Evolutionary conservation across 805 yeast species (phyloP), one percentile per base, ranked within the genome.

Genomic region (Saturnispora serradocipensis): DNA sequence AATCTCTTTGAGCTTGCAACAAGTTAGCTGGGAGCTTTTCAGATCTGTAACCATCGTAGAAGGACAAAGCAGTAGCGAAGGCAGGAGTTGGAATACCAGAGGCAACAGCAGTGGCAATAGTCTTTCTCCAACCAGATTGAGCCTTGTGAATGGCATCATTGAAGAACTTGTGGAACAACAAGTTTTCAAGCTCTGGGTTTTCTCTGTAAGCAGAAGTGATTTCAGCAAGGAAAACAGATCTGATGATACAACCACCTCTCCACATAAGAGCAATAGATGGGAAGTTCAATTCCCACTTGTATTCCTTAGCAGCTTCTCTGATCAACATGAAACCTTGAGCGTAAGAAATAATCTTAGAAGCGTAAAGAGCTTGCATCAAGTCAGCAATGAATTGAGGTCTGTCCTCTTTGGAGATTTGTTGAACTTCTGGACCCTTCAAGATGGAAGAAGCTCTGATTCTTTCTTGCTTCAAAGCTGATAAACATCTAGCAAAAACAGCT

Each of bases 181-280:
- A 78, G 85, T 90, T 90, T 79, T 90, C 97, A 67, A 91, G 78
- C 61, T 89, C 84, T 71, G 96, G 95, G 77, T 84, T 77, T 71
- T 85, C 82, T 75, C 93, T 87, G 86, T 84, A 91, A 61, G 99
- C 99, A 70, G 88, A 72, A 61, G 99, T 91, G 75, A 91, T 91
- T 74, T 91, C 97, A 68, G 84, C 97, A 69, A 91, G 79, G 86
- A 91, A 91, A 59, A 91, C 97, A 53, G 99, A 91, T 81, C 98
- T 88, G 76, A 91, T 91, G 73, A 91, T 91, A 81, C 99, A 91
- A 65, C 99, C 99, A 78, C 99, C 99, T 82, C 99, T 85, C 99
- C 99, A 91, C 98, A 91, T 91, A 67, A 93, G 81, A 63, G 98
- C 98, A 65, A 93, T 93, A 55, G 96, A 93, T 64, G 98, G 96